Evolutionary conservation across 768 basidiomycete species (phyloP), one percentile per base, ranked within the genome.

Genomic region (Lentinula detonsa): DNA sequence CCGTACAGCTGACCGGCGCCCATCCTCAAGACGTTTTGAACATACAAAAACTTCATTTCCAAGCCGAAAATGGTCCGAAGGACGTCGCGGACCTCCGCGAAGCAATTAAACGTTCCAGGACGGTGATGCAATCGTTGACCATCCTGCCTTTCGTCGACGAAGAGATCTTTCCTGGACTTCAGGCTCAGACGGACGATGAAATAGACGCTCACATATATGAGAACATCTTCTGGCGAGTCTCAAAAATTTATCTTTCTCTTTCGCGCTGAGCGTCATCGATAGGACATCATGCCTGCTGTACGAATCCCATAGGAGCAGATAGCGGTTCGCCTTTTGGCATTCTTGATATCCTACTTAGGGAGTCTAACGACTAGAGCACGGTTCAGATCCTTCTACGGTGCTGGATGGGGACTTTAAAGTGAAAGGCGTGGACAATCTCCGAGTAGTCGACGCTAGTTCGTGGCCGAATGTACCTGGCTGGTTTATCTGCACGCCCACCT

Each of bases 241-340:
- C 7, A 43, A 34, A 10, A 15, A 4, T 23, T 23, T 3, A n/a
- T 45, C 18, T 6, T 21, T 15, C 15, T 46, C 21, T 40, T 34
- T 34, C 18, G 11, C 34, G n/a, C 23, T 43, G 34, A 54, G 16
- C 28, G 9, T 18, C 49, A 13, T 53, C 21, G 28, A 34, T 56
- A 72, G 69, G 72, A 11, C 72, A 73, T 57, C 70, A 72, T 48
- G 69, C 68, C 4, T 73, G 71, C 54, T 72, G 72, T 52, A 72
- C 72, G 2, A 71, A 71, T 57, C 42, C 69, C 23, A 73, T 72
- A 13, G 72, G 70, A 3, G 40, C 65, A 1, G 68, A 69, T 39
- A 45, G 63, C 34, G 70, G 72, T 72, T 56, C 2, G 68, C 45
- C n/a, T 16, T 21, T 53, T 1, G 10, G 8, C 10, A 31, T 21